Evolutionary conservation across 495 filamentous ascomycete species (phyloP), one percentile per base, ranked within the genome.

Genomic region (Hapsidospora chrysogenum): DNA sequence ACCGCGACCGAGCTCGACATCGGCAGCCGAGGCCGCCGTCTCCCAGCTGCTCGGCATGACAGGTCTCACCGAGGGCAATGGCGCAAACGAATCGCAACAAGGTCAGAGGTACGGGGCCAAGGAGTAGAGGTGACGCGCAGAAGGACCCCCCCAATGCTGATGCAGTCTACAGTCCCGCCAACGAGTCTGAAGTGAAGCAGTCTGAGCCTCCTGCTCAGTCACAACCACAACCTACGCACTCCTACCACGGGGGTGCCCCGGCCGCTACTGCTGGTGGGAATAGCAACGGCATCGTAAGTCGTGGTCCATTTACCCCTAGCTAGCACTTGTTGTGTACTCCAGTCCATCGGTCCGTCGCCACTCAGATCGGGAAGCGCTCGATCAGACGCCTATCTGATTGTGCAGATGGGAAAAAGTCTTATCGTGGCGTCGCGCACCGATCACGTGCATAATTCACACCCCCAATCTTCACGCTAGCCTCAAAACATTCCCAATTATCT

Each of bases 191-290:
- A n/a, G n/a, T n/a, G n/a, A n/a, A n/a, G n/a, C n/a, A n/a, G n/a
- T n/a, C n/a, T n/a, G n/a, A n/a, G 23, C 49, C 21, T 9, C 17
- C 37, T 21, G 17, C 33, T 31, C 25, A 20, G 17, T 33, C 33
- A 10, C 32, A 29, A 29, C 17, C 23, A 2, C 33, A 36, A 17
- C 36, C 28, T 4, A n/a, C 30, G n/a, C 40, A 44, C 19, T 45
- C 47, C 42, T 77, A 75, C 50, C 58, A 70, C 35, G 72, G 70
- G 26, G 70, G 75, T 8, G 76, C 77, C 17, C 76, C 75, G 7
- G 76, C 78, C 19, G 74, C 72, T 9, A 77, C 75, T 0, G 68
- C 67, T 31, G 77, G 71, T 41, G 74, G 74, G 31, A 70, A 72
- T 44, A 71, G 70, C 19, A 77, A 71, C 40, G 71, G 66, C 39